phyloP scores from a whole-genome alignment of 306 rosid genomes.

The Glycyrrhiza uralensis region DNA sequence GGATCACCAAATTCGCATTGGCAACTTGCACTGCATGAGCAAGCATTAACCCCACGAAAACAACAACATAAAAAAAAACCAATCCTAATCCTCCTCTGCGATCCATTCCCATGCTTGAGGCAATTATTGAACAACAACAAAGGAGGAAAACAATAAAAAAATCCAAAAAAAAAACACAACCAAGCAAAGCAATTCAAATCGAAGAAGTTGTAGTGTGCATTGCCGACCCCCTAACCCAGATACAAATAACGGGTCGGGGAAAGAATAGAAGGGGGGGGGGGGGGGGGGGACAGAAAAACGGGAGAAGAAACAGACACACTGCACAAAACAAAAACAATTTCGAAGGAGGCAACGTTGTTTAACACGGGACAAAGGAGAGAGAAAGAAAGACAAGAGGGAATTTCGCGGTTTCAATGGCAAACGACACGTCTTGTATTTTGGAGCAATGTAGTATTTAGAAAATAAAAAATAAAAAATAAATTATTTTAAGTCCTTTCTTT shows the following conservation, averaged over 20 bases:
- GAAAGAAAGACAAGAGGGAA: neutral
- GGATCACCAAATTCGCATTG: slow-evolving; percentile 52
- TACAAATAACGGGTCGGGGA: slow-evolving; percentile 29
- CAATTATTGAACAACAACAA: too few relatives aligned
- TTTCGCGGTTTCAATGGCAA: slow-evolving; percentile 44
- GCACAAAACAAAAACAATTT: neutral
- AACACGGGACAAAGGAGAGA: neutral
- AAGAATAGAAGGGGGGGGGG: neutral
- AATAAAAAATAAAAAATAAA: neutral
- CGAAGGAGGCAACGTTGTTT: neutral
- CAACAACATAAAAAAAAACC: neutral
- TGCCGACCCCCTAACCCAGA: slow-evolving; percentile 33
- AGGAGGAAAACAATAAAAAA: neutral
- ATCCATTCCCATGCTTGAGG: too few relatives aligned
- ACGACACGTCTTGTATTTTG: neutral
- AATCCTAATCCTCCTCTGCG: slow-evolving; percentile 30
- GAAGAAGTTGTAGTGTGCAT: neutral
- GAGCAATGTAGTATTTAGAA: neutral
- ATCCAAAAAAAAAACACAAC: neutral
- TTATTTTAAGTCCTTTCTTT: too few relatives aligned
- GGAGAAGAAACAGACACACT: neutral
- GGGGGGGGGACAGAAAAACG: slow-evolving; percentile 27
- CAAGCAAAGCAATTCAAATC: neutral
- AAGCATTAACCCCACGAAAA: too few relatives aligned
- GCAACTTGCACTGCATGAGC: too few relatives aligned